Evolutionary conservation across 1,139 yeast genomes (phyloP).

Genomic region (Yamadazyma atmosphaerica): DNA sequence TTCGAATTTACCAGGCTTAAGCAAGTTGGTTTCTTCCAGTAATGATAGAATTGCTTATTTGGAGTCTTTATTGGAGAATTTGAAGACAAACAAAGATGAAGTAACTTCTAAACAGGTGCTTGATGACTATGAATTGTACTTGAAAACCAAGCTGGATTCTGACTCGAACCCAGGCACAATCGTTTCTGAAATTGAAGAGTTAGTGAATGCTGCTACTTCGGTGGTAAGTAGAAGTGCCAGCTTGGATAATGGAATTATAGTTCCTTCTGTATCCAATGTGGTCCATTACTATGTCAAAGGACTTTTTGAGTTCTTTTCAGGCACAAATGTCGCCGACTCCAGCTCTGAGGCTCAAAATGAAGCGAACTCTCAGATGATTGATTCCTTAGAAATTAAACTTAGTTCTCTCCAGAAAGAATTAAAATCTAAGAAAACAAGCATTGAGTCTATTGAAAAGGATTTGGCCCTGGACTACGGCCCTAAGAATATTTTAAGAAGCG

Average conservation of each 20-base stretch:
- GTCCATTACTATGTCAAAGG: constrained; percentile 23
- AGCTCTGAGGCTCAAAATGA: not conserved
- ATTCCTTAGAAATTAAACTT: constrained; percentile 17
- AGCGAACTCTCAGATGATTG: constrained; percentile 6
- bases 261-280: constrained; percentile 27
- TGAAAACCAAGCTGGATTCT: not conserved
- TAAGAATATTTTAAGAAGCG: constrained; percentile 62
- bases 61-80: not conserved
- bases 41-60: not conserved
- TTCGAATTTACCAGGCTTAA: not conserved
- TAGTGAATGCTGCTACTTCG: not conserved
- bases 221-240: not conserved
- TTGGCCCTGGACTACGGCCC: constrained; percentile 53
- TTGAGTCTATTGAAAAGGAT: constrained; percentile 18
- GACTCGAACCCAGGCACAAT: not conserved
- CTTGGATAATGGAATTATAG: constrained; percentile 1
- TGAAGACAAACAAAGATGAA: not conserved
- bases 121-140: constrained; percentile 1
- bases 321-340: too few species aligned
- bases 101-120: not conserved
- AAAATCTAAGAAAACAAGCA: constrained; percentile 20
- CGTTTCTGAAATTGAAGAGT: constrained; percentile 13
- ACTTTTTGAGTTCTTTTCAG: constrained; percentile 10
- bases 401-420: constrained; percentile 19
- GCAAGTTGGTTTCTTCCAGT: too few species aligned